Percentiles rank a stretch among this genome's conserved stretches.
Conservation (phyloP, 345 rosid genomes). For the Boechera stricta region DNA sequence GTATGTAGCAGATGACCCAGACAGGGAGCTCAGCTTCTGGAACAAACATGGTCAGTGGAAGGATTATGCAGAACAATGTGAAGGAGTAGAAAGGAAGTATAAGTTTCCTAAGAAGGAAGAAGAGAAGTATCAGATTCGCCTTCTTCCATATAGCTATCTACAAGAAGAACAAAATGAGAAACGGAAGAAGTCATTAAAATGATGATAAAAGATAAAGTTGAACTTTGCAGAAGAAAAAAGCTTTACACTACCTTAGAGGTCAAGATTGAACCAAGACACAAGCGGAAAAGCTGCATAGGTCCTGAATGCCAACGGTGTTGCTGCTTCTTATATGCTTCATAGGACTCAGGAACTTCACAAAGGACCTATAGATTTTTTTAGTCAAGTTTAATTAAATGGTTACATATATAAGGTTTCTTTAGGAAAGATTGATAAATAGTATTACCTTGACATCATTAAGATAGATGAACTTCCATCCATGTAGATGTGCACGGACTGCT, state of each 20-base stretch:
- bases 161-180: slow-evolving; percentile 34
- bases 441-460: slow-evolving; percentile 85
- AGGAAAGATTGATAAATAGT: not conserved
- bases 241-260: slow-evolving; percentile 64
- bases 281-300: slow-evolving; percentile 90
- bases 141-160: slow-evolving; percentile 85
- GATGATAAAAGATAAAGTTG: not conserved
- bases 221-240: not conserved
- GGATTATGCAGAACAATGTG: slow-evolving; percentile 87
- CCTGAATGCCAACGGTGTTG: slow-evolving; percentile 97
- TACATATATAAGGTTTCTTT: not conserved
- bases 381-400: not conserved
- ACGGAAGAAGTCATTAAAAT: not conserved
- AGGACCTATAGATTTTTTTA: slow-evolving; percentile 57
- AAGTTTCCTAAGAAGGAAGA: slow-evolving; percentile 82
- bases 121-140: slow-evolving; percentile 74
- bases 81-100: slow-evolving; percentile 92
- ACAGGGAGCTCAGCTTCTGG: slow-evolving; percentile 87
- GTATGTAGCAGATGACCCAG: slow-evolving; percentile 88
- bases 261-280: slow-evolving; percentile 79
- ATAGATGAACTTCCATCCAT: slow-evolving; percentile 86
- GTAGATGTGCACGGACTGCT: slow-evolving; percentile 87
- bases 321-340: slow-evolving; percentile 92
- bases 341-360: slow-evolving; percentile 88
- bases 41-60: slow-evolving; percentile 85